Evolutionary conservation across 306 rosid genomes (phyloP).

Genomic region (Cicer pinnatifidum): DNA sequence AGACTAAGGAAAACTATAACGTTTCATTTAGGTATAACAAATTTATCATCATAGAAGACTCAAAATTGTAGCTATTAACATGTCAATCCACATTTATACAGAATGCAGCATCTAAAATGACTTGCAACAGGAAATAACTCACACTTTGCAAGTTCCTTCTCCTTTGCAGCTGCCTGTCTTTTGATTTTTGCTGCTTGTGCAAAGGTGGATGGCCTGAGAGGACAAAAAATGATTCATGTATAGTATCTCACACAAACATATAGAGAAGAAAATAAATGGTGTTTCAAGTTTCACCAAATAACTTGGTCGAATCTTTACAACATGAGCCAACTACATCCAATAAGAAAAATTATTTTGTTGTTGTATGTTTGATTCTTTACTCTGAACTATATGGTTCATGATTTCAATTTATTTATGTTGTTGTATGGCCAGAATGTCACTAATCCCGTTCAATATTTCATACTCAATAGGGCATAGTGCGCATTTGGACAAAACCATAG

Average conservation of each 20-base stretch:
- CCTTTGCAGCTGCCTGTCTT: slow-evolving; percentile 80
- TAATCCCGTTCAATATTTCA: background rate
- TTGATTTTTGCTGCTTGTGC: slow-evolving; percentile 88
- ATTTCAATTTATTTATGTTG: background rate
- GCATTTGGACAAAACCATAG: slow-evolving; percentile 12
- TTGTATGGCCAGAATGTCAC: background rate
- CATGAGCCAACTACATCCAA: background rate
- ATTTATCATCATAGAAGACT: slow-evolving; percentile 32
- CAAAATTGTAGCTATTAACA: slow-evolving; percentile 13
- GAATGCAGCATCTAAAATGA: slow-evolving; percentile 34
- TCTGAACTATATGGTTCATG: slow-evolving; percentile 26
- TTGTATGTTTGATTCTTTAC: slow-evolving; percentile 15
- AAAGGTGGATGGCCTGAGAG: slow-evolving; percentile 82
- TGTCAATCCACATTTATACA: slow-evolving; percentile 34
- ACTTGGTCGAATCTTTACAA: background rate
- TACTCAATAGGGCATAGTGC: background rate
- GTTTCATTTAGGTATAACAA: slow-evolving; percentile 7
- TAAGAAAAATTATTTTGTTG: background rate
- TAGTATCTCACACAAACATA: slow-evolving; percentile 2
- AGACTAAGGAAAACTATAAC: background rate
- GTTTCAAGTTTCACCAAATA: slow-evolving; percentile 18
- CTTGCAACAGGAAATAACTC: slow-evolving; percentile 48
- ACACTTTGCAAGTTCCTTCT: slow-evolving; percentile 85
- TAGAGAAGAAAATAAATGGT: background rate
- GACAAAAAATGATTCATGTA: slow-evolving; percentile 32